Conservation (phyloP, 2,329 filamentous ascomycete genomes). For the Sarocladium oryzae region DNA sequence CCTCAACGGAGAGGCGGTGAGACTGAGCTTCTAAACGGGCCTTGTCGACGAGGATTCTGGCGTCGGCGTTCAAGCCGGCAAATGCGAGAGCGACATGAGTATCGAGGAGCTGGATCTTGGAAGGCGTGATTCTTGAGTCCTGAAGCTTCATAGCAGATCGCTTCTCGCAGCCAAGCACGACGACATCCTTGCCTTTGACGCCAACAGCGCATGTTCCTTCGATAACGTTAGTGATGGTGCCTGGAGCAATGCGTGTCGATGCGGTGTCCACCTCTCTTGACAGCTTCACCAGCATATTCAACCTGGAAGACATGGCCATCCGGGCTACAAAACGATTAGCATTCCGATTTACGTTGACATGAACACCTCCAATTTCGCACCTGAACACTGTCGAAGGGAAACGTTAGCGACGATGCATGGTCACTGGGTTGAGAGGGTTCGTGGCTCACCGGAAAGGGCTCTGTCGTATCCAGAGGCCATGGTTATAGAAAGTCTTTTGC, state of each 20-base stretch:
- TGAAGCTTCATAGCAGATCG: slow-evolving; percentile 98
- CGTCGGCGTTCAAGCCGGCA: slow-evolving; percentile 94
- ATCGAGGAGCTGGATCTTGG: slow-evolving; percentile 95
- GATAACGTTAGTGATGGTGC: neutral
- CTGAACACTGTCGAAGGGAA: slow-evolving; percentile 64
- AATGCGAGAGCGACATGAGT: slow-evolving; percentile 96
- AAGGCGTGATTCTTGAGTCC: slow-evolving; percentile 97
- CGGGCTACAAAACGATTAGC: slow-evolving; percentile 62
- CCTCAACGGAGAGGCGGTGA: slow-evolving; percentile 93
- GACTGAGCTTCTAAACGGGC: slow-evolving; percentile 95
- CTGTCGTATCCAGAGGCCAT: slow-evolving; percentile 98
- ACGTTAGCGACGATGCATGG: slow-evolving; percentile 31
- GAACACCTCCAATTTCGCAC: slow-evolving; percentile 32
- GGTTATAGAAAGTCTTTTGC: too few relatives aligned
- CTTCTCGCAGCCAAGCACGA: slow-evolving; percentile 97
- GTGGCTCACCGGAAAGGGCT: slow-evolving; percentile 85
- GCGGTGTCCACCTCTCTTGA: slow-evolving; percentile 75
- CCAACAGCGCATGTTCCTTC: slow-evolving; percentile 94
- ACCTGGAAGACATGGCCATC: slow-evolving; percentile 99
- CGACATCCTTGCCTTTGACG: slow-evolving; percentile 90
- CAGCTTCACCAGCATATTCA: slow-evolving; percentile 97
- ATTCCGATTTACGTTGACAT: neutral
- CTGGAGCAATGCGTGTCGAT: neutral
- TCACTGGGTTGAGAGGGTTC: slow-evolving; percentile 15
- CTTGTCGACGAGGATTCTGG: slow-evolving; percentile 96